phyloP scores from a whole-genome alignment of 2,329 filamentous ascomycete genomes.

The Diaporthe vaccinii region DNA sequence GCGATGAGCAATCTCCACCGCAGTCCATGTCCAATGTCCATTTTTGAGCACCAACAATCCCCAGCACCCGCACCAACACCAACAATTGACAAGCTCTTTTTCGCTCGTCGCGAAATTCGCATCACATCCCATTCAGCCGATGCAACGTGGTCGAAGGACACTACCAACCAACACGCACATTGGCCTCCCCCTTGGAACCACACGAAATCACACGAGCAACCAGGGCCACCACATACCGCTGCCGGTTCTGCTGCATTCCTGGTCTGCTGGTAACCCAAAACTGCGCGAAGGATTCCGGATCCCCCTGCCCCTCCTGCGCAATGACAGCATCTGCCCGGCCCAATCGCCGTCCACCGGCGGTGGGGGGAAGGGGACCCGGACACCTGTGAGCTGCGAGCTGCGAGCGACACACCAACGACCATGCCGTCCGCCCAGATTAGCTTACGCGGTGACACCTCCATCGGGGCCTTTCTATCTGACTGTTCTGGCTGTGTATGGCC shows the following conservation, averaged over 20 bases:
- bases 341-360: slow-evolving; percentile 1
- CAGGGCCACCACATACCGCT: not conserved
- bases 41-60: not conserved
- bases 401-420: not conserved
- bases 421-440: slow-evolving; percentile 16
- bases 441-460: slow-evolving; percentile 27
- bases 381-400: not conserved
- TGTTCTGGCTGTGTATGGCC: not conserved
- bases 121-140: slow-evolving; percentile 8
- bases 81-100: not conserved
- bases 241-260: slow-evolving; percentile 6
- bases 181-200: slow-evolving; percentile 27
- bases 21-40: not conserved
- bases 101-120: not conserved
- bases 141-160: not conserved
- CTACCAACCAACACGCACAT: slow-evolving; percentile 25
- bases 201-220: slow-evolving; percentile 29
- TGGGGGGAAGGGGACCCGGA: not conserved
- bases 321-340: slow-evolving; percentile 34
- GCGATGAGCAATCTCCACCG: slow-evolving; percentile 4
- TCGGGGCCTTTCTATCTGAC: not conserved
- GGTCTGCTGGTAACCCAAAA: slow-evolving; percentile 28
- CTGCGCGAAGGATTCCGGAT: slow-evolving; percentile 34
- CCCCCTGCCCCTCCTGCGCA: slow-evolving; percentile 29
- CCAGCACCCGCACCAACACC: not conserved